These are phyloP conservation scores for Saccharum hybrid DNA, from an alignment of 202 grass and related monocot species.

Conservation along the genomic window DNA sequence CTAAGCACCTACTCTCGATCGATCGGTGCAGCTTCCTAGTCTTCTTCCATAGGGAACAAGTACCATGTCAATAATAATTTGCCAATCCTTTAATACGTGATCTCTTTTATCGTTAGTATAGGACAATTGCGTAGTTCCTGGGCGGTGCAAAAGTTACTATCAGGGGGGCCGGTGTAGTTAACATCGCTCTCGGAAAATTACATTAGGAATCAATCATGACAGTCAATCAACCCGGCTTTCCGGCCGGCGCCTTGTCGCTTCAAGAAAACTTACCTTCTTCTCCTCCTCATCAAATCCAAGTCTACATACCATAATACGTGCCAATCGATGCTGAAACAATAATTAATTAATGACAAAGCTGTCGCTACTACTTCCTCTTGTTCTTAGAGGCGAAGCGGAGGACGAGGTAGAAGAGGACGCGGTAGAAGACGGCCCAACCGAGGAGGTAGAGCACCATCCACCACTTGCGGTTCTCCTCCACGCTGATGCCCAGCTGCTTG, in stretches of 20 bases:
- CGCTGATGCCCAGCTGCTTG: conserved; percentile 49
- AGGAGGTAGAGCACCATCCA: conserved; percentile 72
- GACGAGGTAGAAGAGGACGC: conserved; percentile 63
- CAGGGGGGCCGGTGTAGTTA: background rate
- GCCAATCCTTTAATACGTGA: no score
- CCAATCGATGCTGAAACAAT: background rate
- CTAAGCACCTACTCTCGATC: no score
- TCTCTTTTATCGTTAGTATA: no score
- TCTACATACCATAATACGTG: no score
- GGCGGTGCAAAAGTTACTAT: background rate
- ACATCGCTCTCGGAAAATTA: background rate
- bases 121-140: background rate
- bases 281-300: no score
- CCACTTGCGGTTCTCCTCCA: conserved; percentile 52
- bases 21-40: no score
- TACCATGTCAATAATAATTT: background rate
- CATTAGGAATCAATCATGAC: conserved; percentile 4
- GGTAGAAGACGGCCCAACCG: conserved; percentile 67
- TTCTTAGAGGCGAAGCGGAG: conserved; percentile 76
- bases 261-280: no score
- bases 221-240: background rate
- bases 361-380: conserved; percentile 50
- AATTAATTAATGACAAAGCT: background rate
- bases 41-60: no score
- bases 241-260: no score